Percentiles rank a stretch among this genome's conserved stretches.
These are phyloP conservation scores for Starmera quercuum DNA, from an alignment of 805 yeast species.

Conservation along the genomic window DNA sequence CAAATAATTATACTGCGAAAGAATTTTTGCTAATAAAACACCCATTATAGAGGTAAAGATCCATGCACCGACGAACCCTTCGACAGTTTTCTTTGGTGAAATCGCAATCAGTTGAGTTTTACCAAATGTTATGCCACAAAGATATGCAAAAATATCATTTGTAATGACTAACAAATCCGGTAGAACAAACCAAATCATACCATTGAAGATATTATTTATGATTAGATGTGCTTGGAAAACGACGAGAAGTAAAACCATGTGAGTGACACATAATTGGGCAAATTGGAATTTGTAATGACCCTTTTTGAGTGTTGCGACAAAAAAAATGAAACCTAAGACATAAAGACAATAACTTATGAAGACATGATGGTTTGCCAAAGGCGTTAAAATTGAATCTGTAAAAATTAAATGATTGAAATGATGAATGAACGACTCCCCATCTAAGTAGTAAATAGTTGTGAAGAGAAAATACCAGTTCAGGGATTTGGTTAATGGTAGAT, in stretches of 20 bases:
- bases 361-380: slow-evolving; percentile 70
- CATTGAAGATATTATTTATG: slow-evolving; percentile 80
- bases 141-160: slow-evolving; percentile 92
- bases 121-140: slow-evolving; percentile 96
- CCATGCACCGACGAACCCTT: slow-evolving; percentile 98
- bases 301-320: slow-evolving; percentile 82
- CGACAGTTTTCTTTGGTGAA: slow-evolving; percentile 95
- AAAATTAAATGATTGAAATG: slow-evolving; percentile 51
- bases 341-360: slow-evolving; percentile 79
- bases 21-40: slow-evolving; percentile 51
- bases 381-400: slow-evolving; percentile 43
- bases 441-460: slow-evolving; percentile 83
- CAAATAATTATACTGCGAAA: slow-evolving; percentile 63
- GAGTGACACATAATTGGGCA: slow-evolving; percentile 88
- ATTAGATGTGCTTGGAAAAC: slow-evolving; percentile 93
- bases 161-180: slow-evolving; percentile 90
- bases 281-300: slow-evolving; percentile 90
- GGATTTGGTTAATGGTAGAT: slow-evolving; percentile 74
- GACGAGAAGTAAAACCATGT: slow-evolving; percentile 84
- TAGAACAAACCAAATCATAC: slow-evolving; percentile 88
- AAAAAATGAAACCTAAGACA: slow-evolving; percentile 81
- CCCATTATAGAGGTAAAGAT: slow-evolving; percentile 78
- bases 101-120: slow-evolving; percentile 85
- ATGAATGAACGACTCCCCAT: slow-evolving; percentile 73
- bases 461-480: slow-evolving; percentile 88